phyloP scores from a whole-genome alignment of 768 basidiomycete genomes.

The Suillus subalutaceus region DNA sequence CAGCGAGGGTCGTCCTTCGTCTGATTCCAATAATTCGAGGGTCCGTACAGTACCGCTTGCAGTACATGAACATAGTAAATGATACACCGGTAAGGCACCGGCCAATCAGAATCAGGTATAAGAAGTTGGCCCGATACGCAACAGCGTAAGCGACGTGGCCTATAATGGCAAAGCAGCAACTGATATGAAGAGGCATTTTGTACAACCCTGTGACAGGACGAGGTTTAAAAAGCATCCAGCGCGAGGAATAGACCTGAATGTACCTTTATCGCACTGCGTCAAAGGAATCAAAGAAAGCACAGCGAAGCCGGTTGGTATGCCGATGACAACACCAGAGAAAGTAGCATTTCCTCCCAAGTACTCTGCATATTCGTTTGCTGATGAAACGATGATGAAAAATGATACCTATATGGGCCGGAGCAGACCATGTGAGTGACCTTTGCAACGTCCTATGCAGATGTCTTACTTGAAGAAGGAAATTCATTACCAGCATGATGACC shows the following conservation, averaged over 20 bases:
- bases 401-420: constrained; percentile 45
- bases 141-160: constrained; percentile 64
- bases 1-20: constrained; percentile 61
- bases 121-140: constrained; percentile 59
- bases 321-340: constrained; percentile 68
- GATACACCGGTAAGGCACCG: constrained; percentile 66
- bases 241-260: constrained; percentile 6
- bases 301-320: constrained; percentile 66
- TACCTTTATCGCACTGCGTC: constrained; percentile 58
- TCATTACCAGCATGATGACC: constrained; percentile 46
- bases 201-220: constrained; percentile 49
- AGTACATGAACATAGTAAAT: constrained; percentile 69
- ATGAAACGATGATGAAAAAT: constrained; percentile 74
- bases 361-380: constrained; percentile 63
- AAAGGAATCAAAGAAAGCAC: constrained; percentile 61
- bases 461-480: constrained; percentile 48
- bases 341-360: constrained; percentile 68
- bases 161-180: constrained; percentile 53
- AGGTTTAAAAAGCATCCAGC: not conserved
- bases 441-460: not conserved
- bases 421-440: not conserved
- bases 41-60: constrained; percentile 69
- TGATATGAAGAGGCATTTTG: constrained; percentile 52
- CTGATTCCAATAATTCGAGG: constrained; percentile 66
- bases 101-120: constrained; percentile 72